phyloP scores from a whole-genome alignment of 2,329 filamentous ascomycete genomes.

The Fusarium incarnatum region DNA sequence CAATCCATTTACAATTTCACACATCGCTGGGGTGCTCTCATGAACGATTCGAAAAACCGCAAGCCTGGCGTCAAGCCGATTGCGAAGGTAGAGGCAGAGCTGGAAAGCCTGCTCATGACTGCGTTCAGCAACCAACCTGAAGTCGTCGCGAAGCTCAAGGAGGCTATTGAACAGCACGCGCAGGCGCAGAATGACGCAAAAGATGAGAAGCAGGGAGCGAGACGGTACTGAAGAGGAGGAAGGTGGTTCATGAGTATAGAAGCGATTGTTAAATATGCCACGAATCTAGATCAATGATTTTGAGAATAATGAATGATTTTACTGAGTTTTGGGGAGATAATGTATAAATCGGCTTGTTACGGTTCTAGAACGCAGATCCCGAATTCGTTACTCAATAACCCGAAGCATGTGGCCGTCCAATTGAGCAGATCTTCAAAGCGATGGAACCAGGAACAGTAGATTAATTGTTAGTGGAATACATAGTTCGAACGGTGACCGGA shows the following conservation, averaged over 20 bases:
- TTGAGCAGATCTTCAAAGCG: background rate
- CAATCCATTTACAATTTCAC: conserved; percentile 73
- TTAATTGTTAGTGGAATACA: conserved; percentile 25
- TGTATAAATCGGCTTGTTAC: conserved; percentile 23
- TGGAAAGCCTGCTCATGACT: conserved; percentile 66
- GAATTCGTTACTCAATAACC: conserved; percentile 19
- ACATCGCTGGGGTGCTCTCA: conserved; percentile 66
- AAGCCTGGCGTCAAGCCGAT: conserved; percentile 63
- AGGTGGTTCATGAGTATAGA: conserved; percentile 7
- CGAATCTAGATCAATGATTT: conserved; percentile 7
- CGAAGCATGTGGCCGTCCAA: conserved; percentile 9
- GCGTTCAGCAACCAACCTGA: conserved; percentile 71
- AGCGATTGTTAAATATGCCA: conserved; percentile 6
- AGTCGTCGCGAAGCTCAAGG: conserved; percentile 69
- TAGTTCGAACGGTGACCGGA: conserved; percentile 11
- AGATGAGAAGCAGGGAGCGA: conserved; percentile 51
- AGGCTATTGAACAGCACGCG: conserved; percentile 69
- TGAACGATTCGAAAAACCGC: conserved; percentile 61
- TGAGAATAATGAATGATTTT: conserved; percentile 1
- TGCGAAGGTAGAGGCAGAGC: conserved; percentile 65
- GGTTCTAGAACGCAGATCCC: conserved; percentile 24
- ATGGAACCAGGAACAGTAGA: background rate
- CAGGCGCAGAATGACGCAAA: conserved; percentile 62
- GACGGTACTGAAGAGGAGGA: conserved; percentile 45
- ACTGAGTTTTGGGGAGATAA: background rate